phyloP scores from a whole-genome alignment of 495 filamentous ascomycete genomes.

The Glutinoglossum americanum region DNA sequence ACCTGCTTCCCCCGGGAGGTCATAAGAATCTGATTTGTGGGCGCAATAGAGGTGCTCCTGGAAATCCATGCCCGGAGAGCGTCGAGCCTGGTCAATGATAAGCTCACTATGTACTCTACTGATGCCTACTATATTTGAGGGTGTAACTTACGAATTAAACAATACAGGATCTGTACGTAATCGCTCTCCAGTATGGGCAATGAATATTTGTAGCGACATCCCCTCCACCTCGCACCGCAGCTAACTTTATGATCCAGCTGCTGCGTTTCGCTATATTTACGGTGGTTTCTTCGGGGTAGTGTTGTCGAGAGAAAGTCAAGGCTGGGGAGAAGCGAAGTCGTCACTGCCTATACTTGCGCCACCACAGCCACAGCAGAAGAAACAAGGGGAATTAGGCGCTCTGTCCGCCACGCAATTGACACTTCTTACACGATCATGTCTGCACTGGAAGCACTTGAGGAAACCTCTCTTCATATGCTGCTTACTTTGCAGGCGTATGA shows the following conservation, averaged over 20 bases:
- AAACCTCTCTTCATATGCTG: background rate
- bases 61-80: slow-evolving; percentile 46
- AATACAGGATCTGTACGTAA: slow-evolving; percentile 46
- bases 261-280: background rate
- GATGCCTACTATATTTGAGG: background rate
- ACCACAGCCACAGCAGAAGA: background rate
- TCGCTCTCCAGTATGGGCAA: slow-evolving; percentile 76
- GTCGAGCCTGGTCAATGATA: slow-evolving; percentile 35
- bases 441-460: background rate
- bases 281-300: background rate
- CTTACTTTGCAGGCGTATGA: background rate
- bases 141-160: slow-evolving; percentile 39
- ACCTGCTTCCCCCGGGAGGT: slow-evolving; percentile 63
- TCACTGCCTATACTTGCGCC: background rate
- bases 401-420: background rate
- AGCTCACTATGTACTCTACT: background rate
- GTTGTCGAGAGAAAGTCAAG: background rate
- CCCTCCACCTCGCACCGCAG: slow-evolving; percentile 8
- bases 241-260: background rate
- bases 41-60: slow-evolving; percentile 39
- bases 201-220: slow-evolving; percentile 64
- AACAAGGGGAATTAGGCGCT: background rate
- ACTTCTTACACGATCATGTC: background rate
- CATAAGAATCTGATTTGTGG: slow-evolving; percentile 57
- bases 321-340: background rate